Base-by-base conservation (phyloP, 2,329 filamentous ascomycete genomes). In the Microdochium paspali region DNA sequence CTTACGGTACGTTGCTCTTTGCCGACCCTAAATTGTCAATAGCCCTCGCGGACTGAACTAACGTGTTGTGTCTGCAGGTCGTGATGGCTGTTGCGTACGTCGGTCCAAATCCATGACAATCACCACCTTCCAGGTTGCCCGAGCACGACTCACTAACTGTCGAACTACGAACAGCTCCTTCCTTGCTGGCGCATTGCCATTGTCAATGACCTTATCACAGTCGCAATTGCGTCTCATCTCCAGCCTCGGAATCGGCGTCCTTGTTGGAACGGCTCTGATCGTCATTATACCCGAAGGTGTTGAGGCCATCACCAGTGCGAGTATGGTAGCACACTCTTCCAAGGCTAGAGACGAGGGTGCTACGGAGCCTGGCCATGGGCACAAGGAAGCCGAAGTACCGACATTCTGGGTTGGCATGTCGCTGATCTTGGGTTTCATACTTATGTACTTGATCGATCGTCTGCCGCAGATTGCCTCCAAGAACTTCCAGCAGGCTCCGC, bases 231-330 rank as follows among this genome's bases (percentile, higher is more conserved):
- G 91, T 61, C 72, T 95, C 45, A 87, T 97, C 62, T 94, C 91
- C 21, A 90, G 90, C 49, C 80, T 97, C 62, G 93, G 93, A 46
- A 89, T 95, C 65, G 93, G 93, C 42, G 86, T 98, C 46, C 74
- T 98, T 9, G 90, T 98, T 15, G 93, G 93, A 30, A 97, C 93
- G 24, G 91, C 91, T 1, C 77, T 98, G 54, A 91, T 97, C 54
- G 90, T 98, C 26, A 97, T 98, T 61, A 95, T 98, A 58, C 93
- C 93, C 1, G 93, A 98, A 66, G 93, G 93, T 31, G 84, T 97
- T 50, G 90, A 96, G 62, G 91, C 93, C 3, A 77, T 96, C 49
- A 88, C 93, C 56, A 82, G 75, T 13, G 69, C 76, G 2, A 65
- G 68, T 2, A 62, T 69, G 49, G 55, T 62, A 6, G 53, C 63